Conservation (phyloP, 495 filamentous ascomycete genomes). For the Hypoxylon intermedium region DNA sequence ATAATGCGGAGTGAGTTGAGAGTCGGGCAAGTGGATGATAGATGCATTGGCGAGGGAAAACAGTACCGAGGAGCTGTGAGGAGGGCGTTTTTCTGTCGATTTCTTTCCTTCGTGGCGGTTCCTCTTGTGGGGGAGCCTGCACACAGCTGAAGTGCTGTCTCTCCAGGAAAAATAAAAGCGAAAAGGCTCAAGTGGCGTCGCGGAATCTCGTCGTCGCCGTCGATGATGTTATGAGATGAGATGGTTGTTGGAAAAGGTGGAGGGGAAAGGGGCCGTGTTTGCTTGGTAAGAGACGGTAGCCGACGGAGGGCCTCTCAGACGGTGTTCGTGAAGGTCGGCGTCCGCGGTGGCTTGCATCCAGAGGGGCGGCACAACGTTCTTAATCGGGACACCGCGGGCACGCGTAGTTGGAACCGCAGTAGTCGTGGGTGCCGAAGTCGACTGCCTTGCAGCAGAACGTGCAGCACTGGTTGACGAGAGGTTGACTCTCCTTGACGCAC, state of each 20-base stretch:
- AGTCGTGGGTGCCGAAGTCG: slow-evolving; percentile 61
- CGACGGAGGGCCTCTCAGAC: slow-evolving; percentile 16
- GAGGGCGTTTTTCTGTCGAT: background rate
- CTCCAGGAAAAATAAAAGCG: background rate
- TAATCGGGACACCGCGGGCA: slow-evolving; percentile 57
- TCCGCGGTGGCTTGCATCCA: slow-evolving; percentile 27
- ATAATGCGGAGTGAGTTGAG: background rate
- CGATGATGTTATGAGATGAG: background rate
- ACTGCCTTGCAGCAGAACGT: slow-evolving; percentile 61
- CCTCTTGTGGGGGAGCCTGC: background rate
- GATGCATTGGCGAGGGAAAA: background rate
- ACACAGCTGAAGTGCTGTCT: background rate
- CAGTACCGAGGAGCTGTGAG: background rate
- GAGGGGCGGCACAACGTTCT: slow-evolving; percentile 21
- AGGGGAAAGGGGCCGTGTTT: background rate
- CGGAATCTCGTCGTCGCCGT: background rate
- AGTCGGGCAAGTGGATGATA: background rate
- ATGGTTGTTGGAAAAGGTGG: background rate
- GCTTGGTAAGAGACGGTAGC: slow-evolving; percentile 22
- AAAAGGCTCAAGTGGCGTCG: background rate
- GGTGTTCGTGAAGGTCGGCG: slow-evolving; percentile 24
- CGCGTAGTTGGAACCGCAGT: slow-evolving; percentile 52
- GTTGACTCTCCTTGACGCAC: slow-evolving; percentile 54
- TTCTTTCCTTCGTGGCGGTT: background rate
- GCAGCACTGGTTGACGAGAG: slow-evolving; percentile 60